Conservation (phyloP, 2,329 filamentous ascomycete genomes). For the Fusarium coicis region DNA sequence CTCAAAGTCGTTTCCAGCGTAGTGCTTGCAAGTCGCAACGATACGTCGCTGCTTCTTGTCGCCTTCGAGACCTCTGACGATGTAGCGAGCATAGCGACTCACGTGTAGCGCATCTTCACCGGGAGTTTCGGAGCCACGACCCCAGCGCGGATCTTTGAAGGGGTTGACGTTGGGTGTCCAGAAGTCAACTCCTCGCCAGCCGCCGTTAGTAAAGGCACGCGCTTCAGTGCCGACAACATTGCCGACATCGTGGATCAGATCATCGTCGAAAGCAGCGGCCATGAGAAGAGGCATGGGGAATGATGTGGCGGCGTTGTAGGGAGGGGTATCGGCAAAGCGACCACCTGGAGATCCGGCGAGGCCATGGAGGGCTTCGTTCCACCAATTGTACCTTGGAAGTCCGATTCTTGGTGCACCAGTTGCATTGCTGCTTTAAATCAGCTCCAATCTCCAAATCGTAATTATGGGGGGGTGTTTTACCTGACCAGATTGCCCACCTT, state of each 20-base stretch:
- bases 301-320: not conserved
- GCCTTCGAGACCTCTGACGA: not conserved
- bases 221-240: not conserved
- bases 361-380: conserved; percentile 12
- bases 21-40: conserved; percentile 9
- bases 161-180: conserved; percentile 13
- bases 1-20: conserved; percentile 1
- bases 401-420: conserved; percentile 7
- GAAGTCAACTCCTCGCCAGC: not conserved
- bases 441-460: rapidly evolving
- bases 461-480: rapidly evolving
- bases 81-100: not conserved
- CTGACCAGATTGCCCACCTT: conserved; percentile 5
- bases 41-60: conserved; percentile 7
- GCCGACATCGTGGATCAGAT: not conserved
- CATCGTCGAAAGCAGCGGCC: not conserved
- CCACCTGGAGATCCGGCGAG: not conserved
- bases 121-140: conserved; percentile 5
- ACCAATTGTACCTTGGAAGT: conserved; percentile 11
- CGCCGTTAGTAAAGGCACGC: not conserved
- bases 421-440: not conserved
- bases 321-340: not conserved
- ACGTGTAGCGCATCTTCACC: conserved; percentile 8
- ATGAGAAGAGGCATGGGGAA: conserved; percentile 8
- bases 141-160: conserved; percentile 8